phyloP scores from a whole-genome alignment of 768 basidiomycete species.

The Asterophora parasitica region DNA sequence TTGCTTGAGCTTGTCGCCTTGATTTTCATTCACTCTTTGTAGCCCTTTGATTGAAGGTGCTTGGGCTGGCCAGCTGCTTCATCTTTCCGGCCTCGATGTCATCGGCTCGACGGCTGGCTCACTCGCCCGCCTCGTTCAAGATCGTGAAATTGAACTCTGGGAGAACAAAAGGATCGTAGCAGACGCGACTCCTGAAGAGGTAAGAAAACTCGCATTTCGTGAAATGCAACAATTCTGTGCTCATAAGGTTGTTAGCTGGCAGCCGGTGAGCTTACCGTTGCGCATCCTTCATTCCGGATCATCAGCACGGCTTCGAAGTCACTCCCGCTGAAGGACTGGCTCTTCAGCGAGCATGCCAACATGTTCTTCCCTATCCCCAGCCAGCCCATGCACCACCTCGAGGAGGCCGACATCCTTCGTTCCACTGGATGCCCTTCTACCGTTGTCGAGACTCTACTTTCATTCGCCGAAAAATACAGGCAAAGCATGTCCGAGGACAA shows the following conservation, averaged over 20 bases:
- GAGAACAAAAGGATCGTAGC: conserved; percentile 55
- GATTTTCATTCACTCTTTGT: background rate
- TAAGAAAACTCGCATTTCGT: conserved; percentile 10
- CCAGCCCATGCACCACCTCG: conserved; percentile 51
- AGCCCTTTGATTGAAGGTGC: conserved; percentile 46
- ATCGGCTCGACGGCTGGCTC: conserved; percentile 63
- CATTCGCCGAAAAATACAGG: conserved; percentile 57
- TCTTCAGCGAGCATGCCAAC: conserved; percentile 61
- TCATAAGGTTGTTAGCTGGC: conserved; percentile 17
- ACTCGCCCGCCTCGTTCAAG: conserved; percentile 53
- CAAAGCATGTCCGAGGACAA: conserved; percentile 49
- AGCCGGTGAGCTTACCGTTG: conserved; percentile 40
- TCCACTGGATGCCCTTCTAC: conserved; percentile 44
- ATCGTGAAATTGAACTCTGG: conserved; percentile 63
- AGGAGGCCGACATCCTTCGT: conserved; percentile 45
- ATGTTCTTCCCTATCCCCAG: conserved; percentile 64
- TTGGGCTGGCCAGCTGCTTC: conserved; percentile 52
- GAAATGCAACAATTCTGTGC: background rate
- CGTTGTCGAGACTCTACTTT: conserved; percentile 36
- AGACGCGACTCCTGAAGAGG: conserved; percentile 42
- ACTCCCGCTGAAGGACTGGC: conserved; percentile 63
- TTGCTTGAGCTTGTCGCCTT: background rate
- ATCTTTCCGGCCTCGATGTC: conserved; percentile 59
- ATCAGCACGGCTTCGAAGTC: conserved; percentile 63
- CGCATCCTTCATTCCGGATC: conserved; percentile 56